Conservation (phyloP, 2,329 filamentous ascomycete genomes). For the Exophiala oligosperma region DNA sequence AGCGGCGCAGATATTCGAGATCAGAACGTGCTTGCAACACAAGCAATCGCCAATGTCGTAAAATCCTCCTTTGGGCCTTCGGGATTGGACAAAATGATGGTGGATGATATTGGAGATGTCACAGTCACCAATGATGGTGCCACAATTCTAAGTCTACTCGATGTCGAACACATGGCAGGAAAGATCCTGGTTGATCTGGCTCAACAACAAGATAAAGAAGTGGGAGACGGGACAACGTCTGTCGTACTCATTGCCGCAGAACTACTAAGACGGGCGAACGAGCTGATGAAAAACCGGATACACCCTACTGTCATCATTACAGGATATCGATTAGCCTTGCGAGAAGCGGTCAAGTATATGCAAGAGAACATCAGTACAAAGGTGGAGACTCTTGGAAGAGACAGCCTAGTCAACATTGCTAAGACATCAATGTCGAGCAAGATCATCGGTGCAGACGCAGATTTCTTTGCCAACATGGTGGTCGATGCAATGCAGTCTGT, state of each 20-base stretch:
- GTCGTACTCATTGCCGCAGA: slow-evolving; percentile 97
- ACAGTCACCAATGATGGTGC: slow-evolving; percentile 99
- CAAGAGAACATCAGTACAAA: slow-evolving; percentile 97
- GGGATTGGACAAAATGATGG: slow-evolving; percentile 99
- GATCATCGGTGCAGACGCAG: slow-evolving; percentile 92
- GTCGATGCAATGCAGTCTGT: slow-evolving; percentile 96
- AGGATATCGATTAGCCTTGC: slow-evolving; percentile 89
- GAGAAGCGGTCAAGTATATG: slow-evolving; percentile 98
- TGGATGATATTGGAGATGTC: slow-evolving; percentile 98
- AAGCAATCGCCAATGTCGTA: slow-evolving; percentile 97
- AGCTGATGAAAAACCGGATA: slow-evolving; percentile 99
- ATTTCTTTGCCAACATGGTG: slow-evolving; percentile 97
- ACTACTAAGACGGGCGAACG: slow-evolving; percentile 88
- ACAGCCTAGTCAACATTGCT: slow-evolving; percentile 90
- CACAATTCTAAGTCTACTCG: slow-evolving; percentile 90
- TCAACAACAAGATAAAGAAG: slow-evolving; percentile 98
- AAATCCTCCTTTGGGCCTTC: slow-evolving; percentile 98
- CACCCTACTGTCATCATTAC: slow-evolving; percentile 99
- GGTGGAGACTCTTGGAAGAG: slow-evolving; percentile 85
- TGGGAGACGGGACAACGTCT: slow-evolving; percentile 96
- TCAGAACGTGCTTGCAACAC: slow-evolving; percentile 94
- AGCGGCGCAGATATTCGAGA: slow-evolving; percentile 95
- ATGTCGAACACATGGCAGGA: slow-evolving; percentile 96
- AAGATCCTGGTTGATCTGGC: slow-evolving; percentile 98
- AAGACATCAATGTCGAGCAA: slow-evolving; percentile 99